Evolutionary conservation across 495 filamentous ascomycete genomes (phyloP), one percentile per base, ranked within the genome.

Genomic region (Astrocystis sublimbata): DNA sequence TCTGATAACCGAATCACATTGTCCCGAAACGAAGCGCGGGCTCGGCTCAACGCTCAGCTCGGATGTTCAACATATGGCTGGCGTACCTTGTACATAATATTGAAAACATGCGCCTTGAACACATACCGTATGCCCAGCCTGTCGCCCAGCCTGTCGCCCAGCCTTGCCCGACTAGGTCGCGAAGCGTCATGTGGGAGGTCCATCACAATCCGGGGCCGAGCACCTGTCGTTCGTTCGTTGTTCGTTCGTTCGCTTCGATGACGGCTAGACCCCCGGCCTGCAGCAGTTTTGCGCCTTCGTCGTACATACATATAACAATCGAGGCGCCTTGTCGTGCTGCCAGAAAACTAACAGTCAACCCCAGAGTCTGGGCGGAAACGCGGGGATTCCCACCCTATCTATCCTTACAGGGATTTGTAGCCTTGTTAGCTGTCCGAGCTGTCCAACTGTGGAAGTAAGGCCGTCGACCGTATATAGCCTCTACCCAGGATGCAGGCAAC

Each of bases 321-420:
- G 13, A 13, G 13, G 13, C 33, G 28, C 26, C 28, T 40, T 54
- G 36, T 56, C 36, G 8, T 35, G 23, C 33, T 43, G 54, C 40
- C 54, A 40, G 45, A 40, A 56, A 35, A n/a, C n/a, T n/a, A n/a
- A n/a, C n/a, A n/a, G n/a, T n/a, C 53, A 28, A 21, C 54, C 36
- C 52, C 41, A 19, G 23, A 21, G 36, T 15, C 9, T 30, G 38
- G 53, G 53, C 54, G 45, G 40, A 45, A n/a, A 57, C 54, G 54
- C 54, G 54, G 54, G 54, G 54, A 57, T 43, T 57, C 23, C 54
- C 54, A 43, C 54, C n/a, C n/a, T n/a, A n/a, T n/a, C 26, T 43
- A 45, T 33, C n/a, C 23, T n/a, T n/a, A 57, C 40, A 57, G 54
- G 54, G 54, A 57, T 57, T 24, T 33, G 15, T 33, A 35, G 30